Base-by-base conservation (phyloP, 108 stramenopile species). In the Skeletonema grethae region DNA sequence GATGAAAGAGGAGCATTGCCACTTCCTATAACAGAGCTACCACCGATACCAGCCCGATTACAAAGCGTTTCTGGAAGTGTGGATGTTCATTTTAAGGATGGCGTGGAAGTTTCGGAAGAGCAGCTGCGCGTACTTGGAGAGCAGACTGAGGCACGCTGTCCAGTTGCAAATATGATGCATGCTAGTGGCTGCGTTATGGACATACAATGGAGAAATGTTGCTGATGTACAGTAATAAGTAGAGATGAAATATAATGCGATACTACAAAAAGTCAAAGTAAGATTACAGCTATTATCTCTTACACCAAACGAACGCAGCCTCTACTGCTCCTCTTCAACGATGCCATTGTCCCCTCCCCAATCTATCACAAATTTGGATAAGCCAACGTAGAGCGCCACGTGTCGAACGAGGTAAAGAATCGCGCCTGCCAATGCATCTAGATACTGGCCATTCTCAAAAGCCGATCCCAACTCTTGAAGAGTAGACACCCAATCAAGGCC, bases 401-500 rank as follows among this genome's bases (percentile, higher is more conserved):
- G 92, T 15, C 90, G 75, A 15, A 87, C 35, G 5, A 93, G 73
- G 46, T 93, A 93, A 0, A 87, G 61, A 4, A 67, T 28, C 0
- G 66, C 72, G 57, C 31, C 64, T 10, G 80, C 72, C 16, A 82
- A 18, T 41, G 63, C 85, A 65, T 82, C 82, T n/a, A 72, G 39
- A 61, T 79, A 67, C 46, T 46, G 29, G 30, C 73, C 76, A 24
- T 65, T 68, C 35, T 86, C 70, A 57, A 84, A 46, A 10, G 84
- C 57, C 55, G 24, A 59, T 7, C 70, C 80, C 50, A 86, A 61
- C 6, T 87, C 81, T 13, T 73, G 68, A n/a, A 90, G 56, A 34
- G 88, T 85, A 12, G 84, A 82, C 7, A 93, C 73, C 90, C 92
- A 93, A 79, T 93, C 92, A 30, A 93, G 77, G n/a, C 85, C 92